Percentiles rank a stretch among this genome's conserved stretches.
Evolutionary conservation across 495 filamentous ascomycete genomes (phyloP).

Genomic region (Lineolata rhizophorae): DNA sequence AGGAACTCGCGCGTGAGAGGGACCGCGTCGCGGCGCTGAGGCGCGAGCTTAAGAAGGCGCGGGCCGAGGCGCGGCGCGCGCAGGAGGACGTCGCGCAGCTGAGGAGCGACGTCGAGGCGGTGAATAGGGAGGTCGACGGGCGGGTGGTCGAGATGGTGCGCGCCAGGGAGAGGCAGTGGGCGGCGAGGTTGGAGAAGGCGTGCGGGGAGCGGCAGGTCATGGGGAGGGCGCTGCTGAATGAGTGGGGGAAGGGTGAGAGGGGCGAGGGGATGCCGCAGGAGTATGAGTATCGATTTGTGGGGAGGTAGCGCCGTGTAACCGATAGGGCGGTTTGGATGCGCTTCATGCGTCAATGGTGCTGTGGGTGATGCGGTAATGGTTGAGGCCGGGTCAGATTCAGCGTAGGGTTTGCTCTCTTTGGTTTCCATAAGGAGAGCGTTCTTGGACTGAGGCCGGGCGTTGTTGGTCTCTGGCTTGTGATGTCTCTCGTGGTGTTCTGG

Average conservation of each 20-base stretch:
- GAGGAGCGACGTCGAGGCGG: constrained; percentile 4
- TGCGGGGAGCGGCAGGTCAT: constrained; percentile 12
- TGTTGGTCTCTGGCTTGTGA: no score
- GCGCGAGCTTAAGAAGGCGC: neutral
- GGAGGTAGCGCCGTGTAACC: no score
- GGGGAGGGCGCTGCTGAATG: constrained; percentile 13
- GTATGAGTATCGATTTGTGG: constrained; percentile 15
- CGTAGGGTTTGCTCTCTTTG: no score
- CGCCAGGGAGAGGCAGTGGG: constrained; percentile 9
- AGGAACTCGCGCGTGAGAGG: no score
- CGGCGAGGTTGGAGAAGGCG: constrained; percentile 6
- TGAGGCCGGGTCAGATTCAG: no score
- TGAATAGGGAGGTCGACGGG: constrained; percentile 9
- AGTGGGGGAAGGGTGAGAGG: constrained; percentile 16
- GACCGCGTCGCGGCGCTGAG: no score
- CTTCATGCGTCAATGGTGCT: no score
- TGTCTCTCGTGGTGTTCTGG: no score
- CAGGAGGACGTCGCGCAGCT: neutral
- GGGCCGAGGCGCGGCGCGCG: neutral
- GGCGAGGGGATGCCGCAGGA: constrained; percentile 11
- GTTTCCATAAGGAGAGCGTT: no score
- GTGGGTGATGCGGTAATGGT: no score
- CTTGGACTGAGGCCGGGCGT: no score
- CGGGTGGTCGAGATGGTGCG: constrained; percentile 5
- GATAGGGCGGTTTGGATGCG: no score